Base-by-base conservation (phyloP, 2,329 filamentous ascomycete species). In the Sphaerulina musiva region DNA sequence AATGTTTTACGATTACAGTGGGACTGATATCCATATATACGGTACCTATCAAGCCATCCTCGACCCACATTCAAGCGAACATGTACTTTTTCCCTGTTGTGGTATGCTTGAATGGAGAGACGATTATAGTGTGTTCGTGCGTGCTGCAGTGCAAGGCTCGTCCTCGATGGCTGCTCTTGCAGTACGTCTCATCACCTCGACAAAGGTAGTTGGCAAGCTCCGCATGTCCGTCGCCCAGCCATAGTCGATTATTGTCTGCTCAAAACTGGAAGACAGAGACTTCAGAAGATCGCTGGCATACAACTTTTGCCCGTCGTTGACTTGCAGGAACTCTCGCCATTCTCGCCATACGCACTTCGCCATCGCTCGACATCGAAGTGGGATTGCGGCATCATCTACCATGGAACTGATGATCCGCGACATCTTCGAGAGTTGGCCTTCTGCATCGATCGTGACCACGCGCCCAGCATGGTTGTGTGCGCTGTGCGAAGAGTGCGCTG, bases 311-410 rank as follows among this genome's bases (percentile, higher is more conserved):
- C 50, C 58, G n/a, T 59, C 43, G 1, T 46, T 52, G 6, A 26
- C 23, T 9, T 46, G 20, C 4, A 59, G 45, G 10, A 55, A 53
- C 9, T 54, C 48, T 34, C 53, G 40, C 55, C 58, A 59, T 50
- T 59, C 55, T 12, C 52, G 46, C 55, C 55, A 59, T 4, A 57
- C 45, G 34, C 58, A 57, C 39, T 56, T 59, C 3, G 55, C 55
- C 4, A 56, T 57, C 20, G 58, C 52, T 41, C 52, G 50, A 39
- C 53, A 57, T 7, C 58, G 55, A 23, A 57, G 44, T 1, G 53
- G 40, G 40, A 57, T 44, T 10, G 17, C 29, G 41, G 36, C 32
- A 9, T 39, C 32, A 11, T 54, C 31, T 4, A 43, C 40, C 6
- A 53, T 31, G 6, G 38, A 29, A 2, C 29, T 39, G 14, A 50